Base-by-base conservation (phyloP, 805 yeast genomes). In the Kluyveromyces siamensis region DNA sequence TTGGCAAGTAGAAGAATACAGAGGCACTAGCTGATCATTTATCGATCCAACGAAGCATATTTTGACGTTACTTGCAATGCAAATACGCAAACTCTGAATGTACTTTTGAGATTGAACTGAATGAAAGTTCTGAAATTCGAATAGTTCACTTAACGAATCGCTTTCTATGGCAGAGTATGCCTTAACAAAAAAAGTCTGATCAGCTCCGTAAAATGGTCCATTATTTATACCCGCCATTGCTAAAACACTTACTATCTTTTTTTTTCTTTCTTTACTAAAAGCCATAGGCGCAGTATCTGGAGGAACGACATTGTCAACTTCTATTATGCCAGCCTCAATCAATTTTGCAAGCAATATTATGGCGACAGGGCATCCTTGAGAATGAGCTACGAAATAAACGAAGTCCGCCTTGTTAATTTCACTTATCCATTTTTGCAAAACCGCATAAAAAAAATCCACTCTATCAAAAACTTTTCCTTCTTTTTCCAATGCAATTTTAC, bases 161-260 rank as follows among this genome's bases (percentile, higher is more conserved):
- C 82, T 85, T 61, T 93, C 99, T 51, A 91, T 84, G 0, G 95
- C 81, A 1, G 95, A 83, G 59, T 89, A 89, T 0, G 97, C 96
- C 54, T 89, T 77, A 66, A 91, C 83, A 52, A 90, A 77, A 25
- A 89, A 69, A 9, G 82, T 80, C 63, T 87, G 89, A 61, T 93
- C 98, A n/a, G 80, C 79, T 0, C 97, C 97, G 55, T 81, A 87
- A 61, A 87, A 86, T 2, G 99, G 99, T 0, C 99, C 99, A 62
- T 87, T 80, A 57, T 89, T 87, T 21, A 90, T 80, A 1, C 98
- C 98, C 0, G 98, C 98, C 99, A 91, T 91, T 3, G 91, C 91
- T 45, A 91, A 68, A 17, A 91, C 70, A 0, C 93, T 87, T 13
- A 90, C 74, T 19, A 76, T 63, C 51, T 77, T 75, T 46, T 65